Base-by-base conservation (phyloP, 306 rosid genomes). In the Urtica urens region DNA sequence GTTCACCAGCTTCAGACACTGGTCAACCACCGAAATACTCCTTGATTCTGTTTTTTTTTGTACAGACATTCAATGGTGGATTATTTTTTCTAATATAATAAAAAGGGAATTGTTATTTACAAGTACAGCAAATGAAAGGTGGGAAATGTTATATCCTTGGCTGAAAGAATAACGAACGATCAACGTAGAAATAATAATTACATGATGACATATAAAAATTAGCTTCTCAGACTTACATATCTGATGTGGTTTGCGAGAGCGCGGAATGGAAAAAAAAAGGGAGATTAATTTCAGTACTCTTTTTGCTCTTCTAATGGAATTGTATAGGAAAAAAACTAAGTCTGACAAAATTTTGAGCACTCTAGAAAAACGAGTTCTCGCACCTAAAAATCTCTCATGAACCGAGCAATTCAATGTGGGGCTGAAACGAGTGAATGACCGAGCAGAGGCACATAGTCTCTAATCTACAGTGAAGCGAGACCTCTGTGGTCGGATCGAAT, bases 361-460 rank as follows among this genome's bases (percentile, higher is more conserved):
- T 46, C 20, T 17, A 62, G 49, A 71, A 60, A 57, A 55, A 60
- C n/a, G n/a, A n/a, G n/a, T n/a, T 37, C 52, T 30, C 25, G 62
- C 50, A 49, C 65, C 71, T 49, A 72, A 60, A 67, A n/a, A n/a
- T n/a, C 45, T 62, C 87, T 48, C 68, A 69, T 59, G 77, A 57
- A 62, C 70, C 72, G 64, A 73, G 76, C 70, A 71, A 67, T 65
- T 69, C 65, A 24, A 23, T 31, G 13, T 7, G 35, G 75, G 51
- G 66, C 62, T 41, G 66, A 71, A 79, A 72, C 65, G 78, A 68
- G 68, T 77, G 92, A 68, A 66, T 69, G 57, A 81, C 64, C 43
- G 92, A 72, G 77, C 94, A 84, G 49, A 90, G 95, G 72, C 97
- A 79, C 65, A 90, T 46, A 28, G 68, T 79, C 82, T 84, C 78